Evolutionary conservation across 2,329 filamentous ascomycete genomes (phyloP), one percentile per base, ranked within the genome.

Genomic region (Venturia effusa): DNA sequence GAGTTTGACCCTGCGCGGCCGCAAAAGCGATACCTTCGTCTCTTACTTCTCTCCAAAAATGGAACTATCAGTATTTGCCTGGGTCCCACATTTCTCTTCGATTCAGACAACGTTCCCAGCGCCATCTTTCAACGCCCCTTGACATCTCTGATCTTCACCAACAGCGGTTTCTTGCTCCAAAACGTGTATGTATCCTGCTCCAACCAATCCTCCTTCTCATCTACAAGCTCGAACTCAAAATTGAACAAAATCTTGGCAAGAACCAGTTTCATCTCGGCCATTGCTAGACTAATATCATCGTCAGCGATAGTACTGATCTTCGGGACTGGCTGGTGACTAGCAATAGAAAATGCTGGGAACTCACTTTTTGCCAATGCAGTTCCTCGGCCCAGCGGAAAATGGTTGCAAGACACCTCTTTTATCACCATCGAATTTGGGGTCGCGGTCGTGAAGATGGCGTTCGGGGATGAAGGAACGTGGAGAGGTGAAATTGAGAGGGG

Each of bases 391-490:
- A 39, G 59, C 10, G 11, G 32, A 43, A 32, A 65, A 65, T n/a
- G 63, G 63, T 30, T 65, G 62, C 10, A 51, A 6, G n/a, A 54
- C 32, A 8, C 7, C 63, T 8, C 24, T n/a, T 22, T 40, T 48
- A 30, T 65, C 64, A 6, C 32, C 10, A 4, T 22, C 24, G 43
- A 48, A 65, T 19, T 8, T 54, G 15, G 24, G 10, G 3, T 64
- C 62, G 17, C 5, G 10, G 24, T 32, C 27, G 15, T 22, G 70
- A 4, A 76, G 66, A 67, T 71, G 75, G 7, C 74, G 69, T 66
- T 76, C 74, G 0, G 74, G 74, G 30, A 72, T 67, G 61, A 74
- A 76, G 1, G 60, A 59, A 51, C 73, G 69, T 2, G 74, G 73
- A 34, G 72, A 15, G 4, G 7, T 24, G 34, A 62, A 76, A 63